A percentile compares a stretch with the other conserved stretches of the same genome.
phyloP scores from a whole-genome alignment of 202 grass and related monocot species.

The Brachypodium distachyon region DNA sequence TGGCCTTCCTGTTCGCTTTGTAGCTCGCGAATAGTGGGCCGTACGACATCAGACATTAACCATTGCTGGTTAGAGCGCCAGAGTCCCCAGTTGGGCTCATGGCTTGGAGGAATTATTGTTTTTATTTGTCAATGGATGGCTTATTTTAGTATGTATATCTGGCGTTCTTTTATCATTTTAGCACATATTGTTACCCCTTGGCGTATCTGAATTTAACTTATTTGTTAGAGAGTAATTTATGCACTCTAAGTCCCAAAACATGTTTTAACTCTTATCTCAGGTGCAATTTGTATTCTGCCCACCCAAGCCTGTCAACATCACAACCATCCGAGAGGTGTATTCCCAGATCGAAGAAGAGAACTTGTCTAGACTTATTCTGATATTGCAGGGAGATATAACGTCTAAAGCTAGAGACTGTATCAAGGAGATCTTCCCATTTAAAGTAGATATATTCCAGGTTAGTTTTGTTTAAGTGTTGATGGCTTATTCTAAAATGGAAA shows the following conservation, averaged over 20 bases:
- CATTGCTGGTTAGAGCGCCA: neutral
- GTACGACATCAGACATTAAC: neutral
- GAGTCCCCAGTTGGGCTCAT: neutral
- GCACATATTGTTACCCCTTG: neutral
- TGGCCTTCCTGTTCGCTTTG: neutral
- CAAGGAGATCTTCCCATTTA: conserved; percentile 66
- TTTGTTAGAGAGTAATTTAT: neutral
- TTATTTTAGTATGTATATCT: neutral
- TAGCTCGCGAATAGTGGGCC: neutral
- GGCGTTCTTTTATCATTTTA: conserved; percentile 1
- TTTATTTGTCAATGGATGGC: conserved; percentile 2
- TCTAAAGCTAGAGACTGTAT: conserved; percentile 50
- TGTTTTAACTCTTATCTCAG: conserved; percentile 51
- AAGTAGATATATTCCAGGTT: conserved; percentile 81
- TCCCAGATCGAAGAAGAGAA: conserved; percentile 19
- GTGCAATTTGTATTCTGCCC: conserved; percentile 59
- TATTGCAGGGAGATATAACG: conserved; percentile 55
- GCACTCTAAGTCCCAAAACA: neutral
- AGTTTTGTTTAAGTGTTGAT: conserved; percentile 13
- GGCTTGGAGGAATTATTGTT: too few relatives aligned
- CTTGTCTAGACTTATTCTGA: conserved; percentile 52
- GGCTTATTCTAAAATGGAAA: neutral
- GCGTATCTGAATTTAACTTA: neutral
- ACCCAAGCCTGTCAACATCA: conserved; percentile 54
- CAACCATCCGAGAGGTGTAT: conserved; percentile 45